Percentiles rank a stretch among this genome's conserved stretches.
These are phyloP conservation scores for Pseudisothecium myosuroides DNA, from an alignment of 225 moss, liverwort and hornwort genomes.

Conservation along the genomic window DNA sequence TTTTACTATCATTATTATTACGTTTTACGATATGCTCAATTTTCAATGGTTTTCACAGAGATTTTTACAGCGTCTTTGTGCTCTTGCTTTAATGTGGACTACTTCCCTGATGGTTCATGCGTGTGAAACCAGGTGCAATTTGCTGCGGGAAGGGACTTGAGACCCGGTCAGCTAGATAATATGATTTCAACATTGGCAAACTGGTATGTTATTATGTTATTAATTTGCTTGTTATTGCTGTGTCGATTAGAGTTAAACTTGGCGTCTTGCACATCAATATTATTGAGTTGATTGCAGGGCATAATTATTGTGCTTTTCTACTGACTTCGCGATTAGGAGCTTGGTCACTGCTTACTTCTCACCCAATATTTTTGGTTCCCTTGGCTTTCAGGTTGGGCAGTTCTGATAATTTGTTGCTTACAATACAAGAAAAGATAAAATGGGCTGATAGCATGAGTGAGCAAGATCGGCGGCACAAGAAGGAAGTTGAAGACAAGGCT, in stretches of 20 bases:
- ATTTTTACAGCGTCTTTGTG: neutral
- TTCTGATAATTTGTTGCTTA: slow-evolving; percentile 69
- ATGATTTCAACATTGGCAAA: slow-evolving; percentile 73
- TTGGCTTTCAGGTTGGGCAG: slow-evolving; percentile 59
- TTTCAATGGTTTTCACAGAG: neutral
- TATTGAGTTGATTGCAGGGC: neutral
- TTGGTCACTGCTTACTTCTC: neutral
- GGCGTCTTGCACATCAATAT: neutral
- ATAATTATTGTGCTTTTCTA: neutral
- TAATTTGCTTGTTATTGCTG: neutral
- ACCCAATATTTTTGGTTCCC: neutral
- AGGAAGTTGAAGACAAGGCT: slow-evolving; percentile 90
- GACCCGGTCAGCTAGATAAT: slow-evolving; percentile 84
- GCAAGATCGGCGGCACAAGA: slow-evolving; percentile 79
- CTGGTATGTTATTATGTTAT: slow-evolving; percentile 23
- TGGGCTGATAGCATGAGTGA: slow-evolving; percentile 99
- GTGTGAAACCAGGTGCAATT: slow-evolving; percentile 65
- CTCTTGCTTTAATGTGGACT: neutral
- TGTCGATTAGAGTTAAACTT: neutral
- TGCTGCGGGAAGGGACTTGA: slow-evolving; percentile 89
- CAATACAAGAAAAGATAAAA: slow-evolving; percentile 94
- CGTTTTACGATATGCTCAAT: neutral
- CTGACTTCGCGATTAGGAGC: neutral
- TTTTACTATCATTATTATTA: neutral
- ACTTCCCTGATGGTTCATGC: neutral